A percentile compares a stretch with the other conserved stretches of the same genome.
Evolutionary conservation across 768 basidiomycete genomes (phyloP).

Genomic region (Macrolepiota fuliginosa): DNA sequence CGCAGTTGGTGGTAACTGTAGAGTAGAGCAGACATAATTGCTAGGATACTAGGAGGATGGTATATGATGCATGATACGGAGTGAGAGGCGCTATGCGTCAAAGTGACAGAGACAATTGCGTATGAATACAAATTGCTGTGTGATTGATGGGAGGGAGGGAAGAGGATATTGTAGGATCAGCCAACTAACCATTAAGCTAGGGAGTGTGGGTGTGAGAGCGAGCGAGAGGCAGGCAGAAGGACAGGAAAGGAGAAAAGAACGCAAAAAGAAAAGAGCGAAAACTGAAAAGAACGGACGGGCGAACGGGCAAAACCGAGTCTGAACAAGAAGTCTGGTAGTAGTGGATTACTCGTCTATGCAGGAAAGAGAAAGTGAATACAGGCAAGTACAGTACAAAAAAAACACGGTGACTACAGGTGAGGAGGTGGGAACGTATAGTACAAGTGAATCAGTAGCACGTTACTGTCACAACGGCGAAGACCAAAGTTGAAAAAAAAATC

Average conservation of each 20-base stretch:
- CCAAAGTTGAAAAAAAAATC: background rate
- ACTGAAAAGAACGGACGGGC: background rate
- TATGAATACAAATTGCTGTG: constrained; percentile 24
- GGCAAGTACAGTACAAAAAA: constrained; percentile 9
- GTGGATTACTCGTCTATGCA: constrained; percentile 5
- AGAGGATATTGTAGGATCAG: background rate
- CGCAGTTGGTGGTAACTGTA: background rate
- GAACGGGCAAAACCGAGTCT: constrained; percentile 9
- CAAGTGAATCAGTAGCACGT: constrained; percentile 8
- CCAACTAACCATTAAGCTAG: constrained; percentile 4
- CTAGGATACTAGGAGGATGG: background rate
- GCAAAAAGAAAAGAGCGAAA: background rate
- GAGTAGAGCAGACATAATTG: background rate
- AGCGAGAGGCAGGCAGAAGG: background rate
- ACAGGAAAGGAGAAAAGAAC: constrained; percentile 1
- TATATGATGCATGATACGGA: background rate
- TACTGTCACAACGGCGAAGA: constrained; percentile 1
- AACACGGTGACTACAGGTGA: constrained; percentile 9
- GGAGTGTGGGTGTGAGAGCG: background rate
- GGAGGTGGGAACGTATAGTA: constrained; percentile 5
- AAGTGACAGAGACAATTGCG: constrained; percentile 12
- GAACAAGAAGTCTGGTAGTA: constrained; percentile 7
- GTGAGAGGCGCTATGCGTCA: constrained; percentile 7
- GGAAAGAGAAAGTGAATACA: background rate
- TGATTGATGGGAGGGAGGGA: constrained; percentile 5